Base-by-base conservation (phyloP, 2,329 filamentous ascomycete genomes). In the Pseudopithomyces maydicus region DNA sequence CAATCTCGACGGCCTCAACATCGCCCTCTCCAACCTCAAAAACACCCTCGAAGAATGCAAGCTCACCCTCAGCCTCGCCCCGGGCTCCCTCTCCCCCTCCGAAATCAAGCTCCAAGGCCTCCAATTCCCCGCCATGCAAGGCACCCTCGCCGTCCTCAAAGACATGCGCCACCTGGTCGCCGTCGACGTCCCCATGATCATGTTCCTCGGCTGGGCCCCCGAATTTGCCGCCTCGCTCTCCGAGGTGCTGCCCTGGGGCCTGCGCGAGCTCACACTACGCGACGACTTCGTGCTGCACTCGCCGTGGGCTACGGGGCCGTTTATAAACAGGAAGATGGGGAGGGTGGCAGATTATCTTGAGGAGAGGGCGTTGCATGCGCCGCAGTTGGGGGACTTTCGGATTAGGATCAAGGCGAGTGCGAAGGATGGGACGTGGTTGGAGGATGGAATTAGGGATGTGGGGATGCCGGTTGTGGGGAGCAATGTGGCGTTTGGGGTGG, bases 171-270 rank as follows among this genome's bases (percentile, higher is more conserved):
- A 56, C 7, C 51, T 68, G 0, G 46, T 15, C 1, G 60, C 55
- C 29, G 55, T 64, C 15, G 62, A 69, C 38, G 51, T 65, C 1
- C 67, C 67, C 5, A 63, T 66, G 54, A 53, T 64, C 11, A 63
- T 68, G 62, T 57, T 69, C 20, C 60, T 69, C 6, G 65, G 67
- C 7, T 69, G 67, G 67, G 47, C 54, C 6, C 57, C 62, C 3
- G 56, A 63, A 7, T 64, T 65, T n/a, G 61, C 61, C 1, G 57
- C 62, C 1, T 54, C 53, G 29, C 44, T 70, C 12, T 58, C 64
- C 6, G 65, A 68, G 51, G 61, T 68, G 1, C 53, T 70, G 6
- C 65, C 67, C 1, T 41, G 45, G 15, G 43, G 46, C 6, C 45
- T 68, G 19, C 45, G 51, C 5, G 29, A 62, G 3, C 55, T 68